A percentile compares a stretch with the other conserved stretches of the same genome.
These are phyloP conservation scores for Diospyros kaki DNA, from an alignment of 148 eudicot species.

Conservation along the genomic window DNA sequence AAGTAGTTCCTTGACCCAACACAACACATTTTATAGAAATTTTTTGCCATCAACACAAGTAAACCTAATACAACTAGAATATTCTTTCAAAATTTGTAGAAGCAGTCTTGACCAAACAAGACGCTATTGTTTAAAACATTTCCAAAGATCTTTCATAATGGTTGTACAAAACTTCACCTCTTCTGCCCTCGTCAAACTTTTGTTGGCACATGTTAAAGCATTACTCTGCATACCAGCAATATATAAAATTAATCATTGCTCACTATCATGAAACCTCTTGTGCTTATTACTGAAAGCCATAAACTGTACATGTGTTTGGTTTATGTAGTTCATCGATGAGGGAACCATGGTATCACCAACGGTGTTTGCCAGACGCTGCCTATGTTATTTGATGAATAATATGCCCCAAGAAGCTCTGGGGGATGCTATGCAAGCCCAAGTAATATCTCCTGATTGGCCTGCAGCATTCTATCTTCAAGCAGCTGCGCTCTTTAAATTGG, in stretches of 20 bases:
- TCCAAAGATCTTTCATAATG: background rate
- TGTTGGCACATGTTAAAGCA: background rate
- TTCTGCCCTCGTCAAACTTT: background rate
- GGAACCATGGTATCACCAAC: constrained; percentile 67
- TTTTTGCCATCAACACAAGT: background rate
- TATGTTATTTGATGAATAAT: constrained; percentile 62
- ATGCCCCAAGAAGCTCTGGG: constrained; percentile 73
- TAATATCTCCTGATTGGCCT: constrained; percentile 68
- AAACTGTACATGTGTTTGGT: background rate
- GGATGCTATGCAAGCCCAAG: constrained; percentile 84
- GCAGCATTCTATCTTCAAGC: constrained; percentile 79
- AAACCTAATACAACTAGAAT: background rate
- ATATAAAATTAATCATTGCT: background rate
- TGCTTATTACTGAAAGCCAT: background rate
- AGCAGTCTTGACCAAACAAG: background rate
- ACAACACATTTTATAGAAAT: background rate
- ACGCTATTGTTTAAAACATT: background rate
- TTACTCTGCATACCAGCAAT: no score
- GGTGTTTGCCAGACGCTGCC: constrained; percentile 59
- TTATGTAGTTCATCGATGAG: constrained; percentile 49
- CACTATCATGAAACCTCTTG: background rate
- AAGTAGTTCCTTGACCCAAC: constrained; percentile 6
- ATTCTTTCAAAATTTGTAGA: background rate
- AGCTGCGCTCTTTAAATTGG: constrained; percentile 67
- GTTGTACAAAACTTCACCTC: background rate